A percentile compares a stretch with the other conserved stretches of the same genome.
Conservation (phyloP, 306 rosid genomes). For the Urtica urens region DNA sequence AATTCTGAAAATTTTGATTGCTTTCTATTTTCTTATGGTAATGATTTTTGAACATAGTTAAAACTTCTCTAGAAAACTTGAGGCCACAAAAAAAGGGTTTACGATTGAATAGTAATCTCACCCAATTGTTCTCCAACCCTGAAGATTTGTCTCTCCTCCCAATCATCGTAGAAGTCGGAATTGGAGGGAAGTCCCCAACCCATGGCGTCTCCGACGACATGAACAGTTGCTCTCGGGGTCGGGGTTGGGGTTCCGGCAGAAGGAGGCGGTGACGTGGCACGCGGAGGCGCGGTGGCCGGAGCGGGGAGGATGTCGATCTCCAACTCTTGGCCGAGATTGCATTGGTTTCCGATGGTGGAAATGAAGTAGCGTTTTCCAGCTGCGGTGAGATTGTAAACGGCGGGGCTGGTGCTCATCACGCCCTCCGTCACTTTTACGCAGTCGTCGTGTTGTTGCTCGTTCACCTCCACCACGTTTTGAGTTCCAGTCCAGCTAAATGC, state of each 20-base stretch:
- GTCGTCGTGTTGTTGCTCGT: not conserved
- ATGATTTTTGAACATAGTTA: too few relatives aligned
- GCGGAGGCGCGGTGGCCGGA: not conserved
- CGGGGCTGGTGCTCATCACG: not conserved
- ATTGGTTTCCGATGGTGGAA: conserved; percentile 3
- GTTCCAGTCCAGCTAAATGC: conserved; percentile 10
- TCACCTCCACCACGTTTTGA: conserved; percentile 13
- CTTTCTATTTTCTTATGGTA: too few relatives aligned
- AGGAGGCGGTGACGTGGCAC: not conserved
- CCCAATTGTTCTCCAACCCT: conserved; percentile 15
- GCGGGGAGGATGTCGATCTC: not conserved
- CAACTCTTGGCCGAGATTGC: conserved; percentile 1
- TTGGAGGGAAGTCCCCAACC: conserved; percentile 13
- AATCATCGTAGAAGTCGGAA: not conserved
- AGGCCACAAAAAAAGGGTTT: not conserved
- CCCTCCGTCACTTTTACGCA: not conserved
- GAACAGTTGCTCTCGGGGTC: not conserved
- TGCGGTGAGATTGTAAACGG: not conserved
- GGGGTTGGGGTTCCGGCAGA: not conserved
- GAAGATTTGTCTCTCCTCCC: conserved; percentile 8
- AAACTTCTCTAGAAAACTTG: too few relatives aligned
- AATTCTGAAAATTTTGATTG: too few relatives aligned
- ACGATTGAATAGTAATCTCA: not conserved
- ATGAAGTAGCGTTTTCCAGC: conserved; percentile 5
- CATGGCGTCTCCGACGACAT: conserved; percentile 9